Percentiles rank a stretch among this genome's conserved stretches.
Conservation (phyloP, 169 alveolate species). For the Eimeria necatrix region DNA sequence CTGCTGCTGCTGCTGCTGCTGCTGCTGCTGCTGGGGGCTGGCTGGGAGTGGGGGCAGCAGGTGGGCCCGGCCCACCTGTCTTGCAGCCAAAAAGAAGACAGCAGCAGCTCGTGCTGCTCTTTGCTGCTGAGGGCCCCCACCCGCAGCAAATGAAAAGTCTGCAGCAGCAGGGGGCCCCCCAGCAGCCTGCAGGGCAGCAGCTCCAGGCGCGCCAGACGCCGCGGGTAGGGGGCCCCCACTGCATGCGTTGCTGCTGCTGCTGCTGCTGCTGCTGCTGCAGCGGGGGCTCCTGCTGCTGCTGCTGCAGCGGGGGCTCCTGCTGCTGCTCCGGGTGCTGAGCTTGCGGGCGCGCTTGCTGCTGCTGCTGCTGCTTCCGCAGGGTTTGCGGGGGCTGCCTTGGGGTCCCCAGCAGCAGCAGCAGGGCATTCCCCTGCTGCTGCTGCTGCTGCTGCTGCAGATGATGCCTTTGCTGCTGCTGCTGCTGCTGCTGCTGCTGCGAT, state of each 20-base stretch:
- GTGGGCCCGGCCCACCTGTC: slow-evolving; percentile 34
- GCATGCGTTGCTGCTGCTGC: not conserved
- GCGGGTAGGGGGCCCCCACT: not conserved
- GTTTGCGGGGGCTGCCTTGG: not conserved
- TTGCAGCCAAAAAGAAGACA: not conserved
- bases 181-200: not conserved
- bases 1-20: too few species aligned
- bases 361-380: too few species aligned
- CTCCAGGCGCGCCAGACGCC: not conserved
- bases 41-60: not conserved
- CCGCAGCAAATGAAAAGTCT: not conserved
- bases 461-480: not conserved
- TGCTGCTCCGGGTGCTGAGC: too few species aligned
- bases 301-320: too few species aligned
- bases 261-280: too few species aligned
- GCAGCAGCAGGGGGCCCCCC: not conserved
- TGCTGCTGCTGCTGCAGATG: slow-evolving; percentile 4
- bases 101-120: not conserved
- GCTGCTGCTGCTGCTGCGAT: slow-evolving; percentile 15
- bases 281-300: too few species aligned
- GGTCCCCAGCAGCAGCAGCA: not conserved
- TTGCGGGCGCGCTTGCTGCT: too few species aligned
- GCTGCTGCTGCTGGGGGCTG: too few species aligned
- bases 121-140: not conserved
- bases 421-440: not conserved